These are phyloP conservation scores for Teunomyces lycoperdinae DNA, from an alignment of 805 yeast species.

Conservation along the genomic window DNA sequence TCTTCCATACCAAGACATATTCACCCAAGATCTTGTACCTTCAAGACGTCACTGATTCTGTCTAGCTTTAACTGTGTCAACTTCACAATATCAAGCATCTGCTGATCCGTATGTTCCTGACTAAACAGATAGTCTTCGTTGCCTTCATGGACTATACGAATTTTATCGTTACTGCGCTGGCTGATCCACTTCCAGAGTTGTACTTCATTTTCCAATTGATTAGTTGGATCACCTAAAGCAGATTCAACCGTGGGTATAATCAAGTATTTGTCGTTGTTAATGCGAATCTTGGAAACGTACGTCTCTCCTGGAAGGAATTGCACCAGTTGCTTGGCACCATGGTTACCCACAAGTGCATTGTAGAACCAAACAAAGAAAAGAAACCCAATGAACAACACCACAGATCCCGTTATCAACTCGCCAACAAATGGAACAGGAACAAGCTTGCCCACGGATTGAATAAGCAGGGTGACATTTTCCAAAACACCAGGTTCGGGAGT, in stretches of 20 bases:
- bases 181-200: conserved; percentile 74
- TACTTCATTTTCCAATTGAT: conserved; percentile 49
- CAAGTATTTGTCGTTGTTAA: conserved; percentile 36
- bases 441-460: conserved; percentile 18
- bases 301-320: conserved; percentile 8
- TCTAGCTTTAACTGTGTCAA: conserved; percentile 44
- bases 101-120: conserved; percentile 34
- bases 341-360: conserved; percentile 18
- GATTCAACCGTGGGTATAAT: conserved; percentile 42
- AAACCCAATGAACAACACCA: conserved; percentile 14
- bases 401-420: conserved; percentile 20
- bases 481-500: conserved; percentile 4
- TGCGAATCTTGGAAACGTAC: conserved; percentile 14
- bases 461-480: neutral
- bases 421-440: conserved; percentile 29
- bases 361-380: conserved; percentile 8
- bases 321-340: conserved; percentile 8
- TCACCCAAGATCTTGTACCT: neutral
- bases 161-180: conserved; percentile 24
- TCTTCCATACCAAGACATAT: too few relatives aligned
- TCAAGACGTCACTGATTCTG: conserved; percentile 20
- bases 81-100: conserved; percentile 44
- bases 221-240: conserved; percentile 21
- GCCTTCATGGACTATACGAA: conserved; percentile 9
- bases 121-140: conserved; percentile 6